Evolutionary conservation across 805 yeast genomes (phyloP).

Genomic region (Lachancea fermentati): DNA sequence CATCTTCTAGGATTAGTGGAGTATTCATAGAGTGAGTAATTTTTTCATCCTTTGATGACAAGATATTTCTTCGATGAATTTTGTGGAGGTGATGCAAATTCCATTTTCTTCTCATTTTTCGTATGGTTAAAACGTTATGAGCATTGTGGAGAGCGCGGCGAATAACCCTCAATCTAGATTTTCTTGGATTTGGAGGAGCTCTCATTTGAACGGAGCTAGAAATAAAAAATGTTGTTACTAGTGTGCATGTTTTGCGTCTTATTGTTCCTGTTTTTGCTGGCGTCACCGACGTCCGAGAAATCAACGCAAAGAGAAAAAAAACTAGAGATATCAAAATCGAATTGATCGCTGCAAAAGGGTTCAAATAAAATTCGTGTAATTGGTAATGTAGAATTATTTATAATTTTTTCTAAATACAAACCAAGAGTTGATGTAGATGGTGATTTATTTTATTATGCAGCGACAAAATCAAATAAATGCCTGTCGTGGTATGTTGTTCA

Average conservation of each 20-base stretch:
- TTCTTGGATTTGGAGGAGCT: constrained; percentile 31
- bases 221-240: too few relatives aligned
- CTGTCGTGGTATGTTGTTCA: constrained; percentile 51
- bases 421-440: too few relatives aligned
- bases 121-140: constrained; percentile 15
- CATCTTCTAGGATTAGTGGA: constrained; percentile 17
- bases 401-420: too few relatives aligned
- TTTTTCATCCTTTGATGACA: constrained; percentile 1
- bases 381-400: too few relatives aligned
- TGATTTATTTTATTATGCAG: too few relatives aligned
- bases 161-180: constrained; percentile 18
- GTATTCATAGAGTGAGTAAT: too few relatives aligned
- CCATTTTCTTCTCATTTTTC: constrained; percentile 21
- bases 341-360: too few relatives aligned
- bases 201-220: constrained; percentile 21
- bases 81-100: constrained; percentile 21
- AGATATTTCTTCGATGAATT: constrained; percentile 4
- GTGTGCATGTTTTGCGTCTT: too few relatives aligned
- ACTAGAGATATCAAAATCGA: too few relatives aligned
- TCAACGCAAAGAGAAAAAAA: too few relatives aligned
- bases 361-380: constrained; percentile 1
- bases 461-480: constrained; percentile 40
- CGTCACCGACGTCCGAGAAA: too few relatives aligned
- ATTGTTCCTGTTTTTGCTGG: too few relatives aligned
- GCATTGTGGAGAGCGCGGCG: constrained; percentile 14